Base-by-base conservation (phyloP, 306 rosid species). In the Lotus japonicus region DNA sequence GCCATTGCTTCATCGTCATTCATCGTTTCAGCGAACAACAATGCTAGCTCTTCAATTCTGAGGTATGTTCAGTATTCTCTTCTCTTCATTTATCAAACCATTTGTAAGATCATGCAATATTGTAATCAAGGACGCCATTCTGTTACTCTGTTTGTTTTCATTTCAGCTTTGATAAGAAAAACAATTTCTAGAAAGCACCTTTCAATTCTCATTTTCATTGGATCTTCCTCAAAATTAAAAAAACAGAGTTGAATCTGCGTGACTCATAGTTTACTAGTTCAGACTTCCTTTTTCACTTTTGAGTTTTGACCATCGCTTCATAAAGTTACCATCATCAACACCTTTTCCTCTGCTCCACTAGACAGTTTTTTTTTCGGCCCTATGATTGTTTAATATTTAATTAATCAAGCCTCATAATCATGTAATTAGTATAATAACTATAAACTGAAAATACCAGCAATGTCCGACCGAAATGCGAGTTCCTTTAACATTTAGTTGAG, bases 251-350 rank as follows among this genome's bases (percentile, higher is more conserved):
- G 73, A 68, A 73, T 57, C 58, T 68, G 62, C 12, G 9, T 68
- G 57, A 50, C 59, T 49, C 12, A 9, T 56, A 65, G 6, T 48
- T 15, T 9, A 55, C 57, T 58, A n/a, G 33, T 56, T 46, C 45
- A 12, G 43, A 2, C 26, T 21, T 21, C 26, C 11, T 42, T 14
- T 42, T 14, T 11, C 33, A 28, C 23, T 59, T 67, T 15, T 57
- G 9, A 28, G 13, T 51, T 46, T 68, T 83, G 36, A 72, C 82
- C 46, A 61, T 48, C 52, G 2, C 52, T 83, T 70, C 66, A 71
- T 60, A 83, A 80, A 70, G 83, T 67, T 74, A 16, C 52, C 38
- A 52, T 70, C 7, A 80, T 57, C 58, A 50, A 11, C 14, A 21
- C 74, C 59, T 79, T 79, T 26, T 66, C 17, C 56, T 70, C 36